Evolutionary conservation across 306 rosid species (phyloP), one percentile per base, ranked within the genome.

Genomic region (Begonia masoniana): DNA sequence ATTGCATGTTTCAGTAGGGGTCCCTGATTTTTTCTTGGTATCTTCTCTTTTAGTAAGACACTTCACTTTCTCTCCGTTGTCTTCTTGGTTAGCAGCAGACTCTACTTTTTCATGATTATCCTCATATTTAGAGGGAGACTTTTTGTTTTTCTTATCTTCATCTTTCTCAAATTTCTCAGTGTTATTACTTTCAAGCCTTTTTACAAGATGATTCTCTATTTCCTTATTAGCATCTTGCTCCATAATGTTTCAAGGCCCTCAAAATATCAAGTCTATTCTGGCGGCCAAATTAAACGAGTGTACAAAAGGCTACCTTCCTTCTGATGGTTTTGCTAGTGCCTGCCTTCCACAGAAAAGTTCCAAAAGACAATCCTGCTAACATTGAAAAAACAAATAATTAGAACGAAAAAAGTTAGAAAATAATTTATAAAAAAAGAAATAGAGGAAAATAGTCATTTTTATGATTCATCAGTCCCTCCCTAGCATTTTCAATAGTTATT

Each of bases 11-110:
- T 55, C 61, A 46, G 65, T 46, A 42, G 62, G 53, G 64, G 61
- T 70, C 52, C 57, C 67, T 47, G 62, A n/a, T 46, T 43, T 61
- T 54, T 54, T 55, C 55, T 64, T 66, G 50, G 46, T 52, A 55
- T 36, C 54, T 53, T 56, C 43, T 43, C 39, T 7, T 31, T 14
- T 24, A 3, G 26, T 11, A 59, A 45, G 14, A 56, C 62, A 52
- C 47, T 55, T 55, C 45, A 51, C 58, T 50, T 52, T 68, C 24
- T 49, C 24, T 24, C 10, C 52, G 51, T 16, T 50, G 15, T 9
- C 51, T 52, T 61, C 65, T n/a, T 51, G 65, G 13, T 51, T 43
- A 6, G 52, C 52, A 45, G 31, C 41, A 61, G 65, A 23, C 3
- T 10, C 51, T n/a, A 51, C 59, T 52, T 42, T 52, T 52, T 50